Base-by-base conservation (phyloP, 2,329 filamentous ascomycete genomes). In the Zymoseptoria crescenta region DNA sequence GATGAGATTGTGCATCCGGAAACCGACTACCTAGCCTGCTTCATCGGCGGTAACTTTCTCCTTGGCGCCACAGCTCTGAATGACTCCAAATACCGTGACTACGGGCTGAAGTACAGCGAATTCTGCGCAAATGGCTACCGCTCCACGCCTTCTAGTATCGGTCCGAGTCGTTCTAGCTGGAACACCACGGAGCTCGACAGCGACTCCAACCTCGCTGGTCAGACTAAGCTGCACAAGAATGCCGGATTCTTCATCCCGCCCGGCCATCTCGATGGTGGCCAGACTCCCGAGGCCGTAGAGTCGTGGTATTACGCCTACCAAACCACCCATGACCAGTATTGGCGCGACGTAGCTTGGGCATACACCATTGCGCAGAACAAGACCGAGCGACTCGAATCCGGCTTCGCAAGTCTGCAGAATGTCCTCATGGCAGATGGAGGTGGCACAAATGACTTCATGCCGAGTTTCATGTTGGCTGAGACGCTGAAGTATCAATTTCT, bases 401-500 rank as follows among this genome's bases (percentile, higher is more conserved):
- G 64, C 7, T 65, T 64, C 50, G 51, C 56, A 20, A 58, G 56
- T 52, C 56, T 64, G 49, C 57, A 61, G 9, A 60, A 62, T 55
- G 62, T 64, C 24, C 60, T 63, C 29, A 60, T 59, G 54, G 56
- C 52, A 9, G 62, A 61, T 56, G 61, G 62, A 16, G 59, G 60
- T 19, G 56, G 61, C 41, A 59, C 57, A 54, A 58, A 59, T 53
- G 57, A 63, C 45, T 59, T 52, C 16, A 45, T 50, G 51, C 9
- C 21, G 52, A 67, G 65, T 8, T 68, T 67, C 60, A 85, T 88
- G 77, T 90, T 94, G 72, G 89, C 90, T 0, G 90, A 95, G 77
- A 87, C 91, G 61, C 71, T 95, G 72, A 95, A 95, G 79, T 77
- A 79, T 60, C 76, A 77, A 29, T 78, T 76, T 62, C 66, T 78